Percentiles rank a stretch among this genome's conserved stretches.
Evolutionary conservation across 169 alveolate genomes (phyloP).

Genomic region (Besnoitia besnoiti): DNA sequence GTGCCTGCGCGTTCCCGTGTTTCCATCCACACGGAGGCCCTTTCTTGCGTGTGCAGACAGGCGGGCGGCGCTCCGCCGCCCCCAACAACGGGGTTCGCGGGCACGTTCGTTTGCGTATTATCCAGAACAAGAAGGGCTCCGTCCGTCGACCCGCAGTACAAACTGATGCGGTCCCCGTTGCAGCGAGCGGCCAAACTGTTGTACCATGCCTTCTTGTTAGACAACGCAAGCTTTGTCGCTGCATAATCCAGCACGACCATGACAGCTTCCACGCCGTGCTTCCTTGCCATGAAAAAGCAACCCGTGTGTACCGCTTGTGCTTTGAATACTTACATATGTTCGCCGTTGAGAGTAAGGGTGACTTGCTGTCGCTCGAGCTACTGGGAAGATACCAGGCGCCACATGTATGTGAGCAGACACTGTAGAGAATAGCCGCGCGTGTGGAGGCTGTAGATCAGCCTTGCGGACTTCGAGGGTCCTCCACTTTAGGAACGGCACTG

Average conservation of each 20-base stretch:
- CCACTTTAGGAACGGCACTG: no score
- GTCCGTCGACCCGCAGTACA: constrained; percentile 61
- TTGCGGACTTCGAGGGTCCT: no score
- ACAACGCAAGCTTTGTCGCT: constrained; percentile 21
- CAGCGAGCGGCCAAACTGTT: constrained; percentile 53
- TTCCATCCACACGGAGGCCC: neutral
- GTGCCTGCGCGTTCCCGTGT: neutral
- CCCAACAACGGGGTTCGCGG: constrained; percentile 11
- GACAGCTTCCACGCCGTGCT: no score
- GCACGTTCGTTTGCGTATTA: neutral
- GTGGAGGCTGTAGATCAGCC: no score
- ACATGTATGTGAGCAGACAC: no score
- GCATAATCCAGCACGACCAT: neutral
- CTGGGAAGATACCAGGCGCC: no score
- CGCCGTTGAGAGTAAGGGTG: no score
- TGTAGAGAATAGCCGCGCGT: no score
- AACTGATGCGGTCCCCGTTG: constrained; percentile 62
- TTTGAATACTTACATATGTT: no score
- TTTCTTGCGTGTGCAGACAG: constrained; percentile 34
- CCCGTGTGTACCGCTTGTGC: no score
- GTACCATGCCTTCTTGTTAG: constrained; percentile 56
- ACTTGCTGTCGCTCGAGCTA: no score
- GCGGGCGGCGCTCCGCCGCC: constrained; percentile 46
- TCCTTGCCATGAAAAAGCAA: no score
- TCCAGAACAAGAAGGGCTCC: constrained; percentile 54